Conservation (phyloP, 306 rosid species). For the Fragaria nilgerrensis region DNA sequence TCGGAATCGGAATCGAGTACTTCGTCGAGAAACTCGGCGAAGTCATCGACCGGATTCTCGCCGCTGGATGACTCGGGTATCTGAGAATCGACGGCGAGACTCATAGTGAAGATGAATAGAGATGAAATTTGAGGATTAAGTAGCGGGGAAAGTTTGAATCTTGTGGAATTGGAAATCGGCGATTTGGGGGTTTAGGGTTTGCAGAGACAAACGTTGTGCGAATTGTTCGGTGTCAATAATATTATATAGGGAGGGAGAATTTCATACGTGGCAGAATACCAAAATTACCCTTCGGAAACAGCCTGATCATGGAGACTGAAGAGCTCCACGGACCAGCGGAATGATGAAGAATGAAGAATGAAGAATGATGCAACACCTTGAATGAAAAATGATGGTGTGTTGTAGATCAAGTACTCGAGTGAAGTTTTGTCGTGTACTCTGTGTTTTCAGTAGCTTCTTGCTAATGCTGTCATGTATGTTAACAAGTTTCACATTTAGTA, state of each 20-base stretch:
- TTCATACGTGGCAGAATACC: not conserved
- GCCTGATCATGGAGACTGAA: not conserved
- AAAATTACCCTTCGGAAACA: not conserved
- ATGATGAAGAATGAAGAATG: too few species aligned
- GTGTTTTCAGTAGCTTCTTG: not conserved
- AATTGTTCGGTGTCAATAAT: not conserved
- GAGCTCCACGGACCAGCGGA: not conserved
- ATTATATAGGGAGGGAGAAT: not conserved
- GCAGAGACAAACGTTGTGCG: not conserved
- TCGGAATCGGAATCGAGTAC: constrained; percentile 1
- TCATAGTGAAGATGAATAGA: not conserved
- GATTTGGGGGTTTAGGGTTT: constrained; percentile 5
- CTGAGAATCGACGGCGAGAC: constrained; percentile 7
- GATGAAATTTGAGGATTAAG: not conserved
- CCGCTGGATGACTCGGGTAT: not conserved
- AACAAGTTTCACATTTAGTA: not conserved
- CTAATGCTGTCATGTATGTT: not conserved
- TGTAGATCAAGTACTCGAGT: not conserved
- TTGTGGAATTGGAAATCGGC: not conserved
- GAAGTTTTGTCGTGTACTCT: not conserved
- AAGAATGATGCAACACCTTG: too few species aligned
- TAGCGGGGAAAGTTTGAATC: not conserved
- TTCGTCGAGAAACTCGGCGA: constrained; percentile 6
- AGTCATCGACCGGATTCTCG: not conserved
- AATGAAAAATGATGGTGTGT: too few species aligned